Conservation (phyloP, 2,329 filamentous ascomycete genomes). For the Fusarium poae region DNA sequence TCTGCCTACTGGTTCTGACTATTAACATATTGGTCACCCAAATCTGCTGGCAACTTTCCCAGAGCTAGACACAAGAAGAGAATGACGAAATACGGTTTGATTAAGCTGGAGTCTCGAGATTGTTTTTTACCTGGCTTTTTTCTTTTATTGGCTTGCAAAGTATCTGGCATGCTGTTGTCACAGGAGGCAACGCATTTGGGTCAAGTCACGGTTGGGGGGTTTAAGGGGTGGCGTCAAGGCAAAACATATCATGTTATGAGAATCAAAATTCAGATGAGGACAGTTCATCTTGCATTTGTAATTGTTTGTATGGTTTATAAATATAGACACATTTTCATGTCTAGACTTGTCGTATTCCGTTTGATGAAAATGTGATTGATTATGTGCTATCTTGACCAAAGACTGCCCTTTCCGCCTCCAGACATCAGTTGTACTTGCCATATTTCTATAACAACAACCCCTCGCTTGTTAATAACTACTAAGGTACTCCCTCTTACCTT, state of each 20-base stretch:
- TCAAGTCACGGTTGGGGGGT: constrained; percentile 18
- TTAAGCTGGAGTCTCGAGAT: constrained; percentile 49
- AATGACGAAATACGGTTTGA: constrained; percentile 43
- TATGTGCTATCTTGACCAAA: not conserved
- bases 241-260: constrained; percentile 45
- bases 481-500: not conserved
- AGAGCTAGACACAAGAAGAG: constrained; percentile 23
- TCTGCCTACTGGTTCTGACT: constrained; percentile 12
- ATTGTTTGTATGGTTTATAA: constrained; percentile 30
- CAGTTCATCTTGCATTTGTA: constrained; percentile 34
- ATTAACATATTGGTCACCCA: constrained; percentile 4
- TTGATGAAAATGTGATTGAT: not conserved
- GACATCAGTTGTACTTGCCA: constrained; percentile 12
- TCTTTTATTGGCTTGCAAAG: constrained; percentile 26
- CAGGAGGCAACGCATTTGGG: constrained; percentile 40
- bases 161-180: constrained; percentile 31
- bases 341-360: not conserved
- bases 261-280: constrained; percentile 42
- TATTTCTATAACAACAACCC: no score
- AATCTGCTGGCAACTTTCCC: constrained; percentile 4
- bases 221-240: constrained; percentile 43
- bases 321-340: constrained; percentile 7
- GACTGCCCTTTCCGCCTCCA: not conserved
- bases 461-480: not conserved
- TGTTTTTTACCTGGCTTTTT: constrained; percentile 45